phyloP scores from a whole-genome alignment of 495 filamentous ascomycete species.

The Bryoglossum gracile region DNA sequence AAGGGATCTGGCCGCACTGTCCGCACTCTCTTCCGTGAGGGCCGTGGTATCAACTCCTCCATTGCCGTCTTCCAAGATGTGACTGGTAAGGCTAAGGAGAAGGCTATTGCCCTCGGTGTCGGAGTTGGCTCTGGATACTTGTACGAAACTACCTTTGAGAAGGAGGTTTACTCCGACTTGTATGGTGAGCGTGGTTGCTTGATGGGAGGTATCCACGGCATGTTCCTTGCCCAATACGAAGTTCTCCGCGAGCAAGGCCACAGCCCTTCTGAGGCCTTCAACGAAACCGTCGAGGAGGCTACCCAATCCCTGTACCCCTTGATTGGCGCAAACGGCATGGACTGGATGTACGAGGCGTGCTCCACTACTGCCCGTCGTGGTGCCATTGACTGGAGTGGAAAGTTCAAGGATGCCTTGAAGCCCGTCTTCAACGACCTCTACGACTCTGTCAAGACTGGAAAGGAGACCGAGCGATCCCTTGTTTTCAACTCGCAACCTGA shows the following conservation, averaged over 20 bases:
- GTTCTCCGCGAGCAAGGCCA: constrained; percentile 97
- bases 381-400: constrained; percentile 95
- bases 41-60: constrained; percentile 98
- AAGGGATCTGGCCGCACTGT: constrained; percentile 99
- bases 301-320: constrained; percentile 96
- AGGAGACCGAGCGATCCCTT: constrained; percentile 87
- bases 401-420: constrained; percentile 95
- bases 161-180: constrained; percentile 98
- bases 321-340: constrained; percentile 95
- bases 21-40: constrained; percentile 93
- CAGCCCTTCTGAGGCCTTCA: constrained; percentile 96
- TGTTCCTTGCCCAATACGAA: constrained; percentile 99
- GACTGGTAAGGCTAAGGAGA: constrained; percentile 96
- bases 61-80: constrained; percentile 98
- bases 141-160: constrained; percentile 99
- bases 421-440: constrained; percentile 97
- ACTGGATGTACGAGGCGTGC: constrained; percentile 99
- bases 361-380: constrained; percentile 96
- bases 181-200: constrained; percentile 99
- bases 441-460: constrained; percentile 78
- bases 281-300: constrained; percentile 99
- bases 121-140: constrained; percentile 95
- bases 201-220: constrained; percentile 99
- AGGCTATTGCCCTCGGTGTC: constrained; percentile 93
- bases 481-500: constrained; percentile 92